Base-by-base conservation (phyloP, 1,284 basidiomycete genomes). In the Athelia psychrophila region DNA sequence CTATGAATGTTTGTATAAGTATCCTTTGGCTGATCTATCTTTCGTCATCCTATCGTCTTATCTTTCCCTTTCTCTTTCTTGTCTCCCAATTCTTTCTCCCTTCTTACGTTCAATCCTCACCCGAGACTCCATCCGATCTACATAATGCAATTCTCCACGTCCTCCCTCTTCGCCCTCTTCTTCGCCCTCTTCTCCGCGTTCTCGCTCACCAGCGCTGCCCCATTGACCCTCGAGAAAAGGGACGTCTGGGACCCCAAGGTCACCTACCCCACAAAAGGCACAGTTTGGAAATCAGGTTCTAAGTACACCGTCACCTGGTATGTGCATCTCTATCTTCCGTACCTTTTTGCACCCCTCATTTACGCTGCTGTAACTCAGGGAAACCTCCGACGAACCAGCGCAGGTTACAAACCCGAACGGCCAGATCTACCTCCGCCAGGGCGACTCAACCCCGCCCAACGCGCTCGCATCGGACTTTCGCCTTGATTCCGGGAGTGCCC, bases 251-350 rank as follows among this genome's bases (percentile, higher is more conserved):
- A 50, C 16, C 65, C 64, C 1, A 54, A 49, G 3, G 48, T 67
- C 30, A 50, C 58, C 45, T 59, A 58, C 47, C 65, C 65, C 12
- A 51, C 57, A 25, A 44, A 50, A 3, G 58, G 59, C 30, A 59
- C 58, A 10, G 57, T 60, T 36, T 67, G 65, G 65, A 54, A 42
- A n/a, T 48, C 59, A 49, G 64, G 64, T n/a, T 44, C 51, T 22
- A 49, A 19, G 10, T 57, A 63, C 50, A 64, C 61, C 50, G 65
- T 67, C 23, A 63, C 64, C n/a, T 67, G 65, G 65, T 64, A 47
- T 16, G 61, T 49, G 6, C 12, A 9, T 42, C 20, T 15, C 8
- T 18, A 33, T 13, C 30, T 16, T 10, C 33, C 6, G n/a, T n/a
- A n/a, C 6, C n/a, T 8, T 6, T n/a, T 5, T 16, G 9, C 27